Base-by-base conservation (phyloP, 1,284 basidiomycete species). In the Hemileia vastatrix region DNA sequence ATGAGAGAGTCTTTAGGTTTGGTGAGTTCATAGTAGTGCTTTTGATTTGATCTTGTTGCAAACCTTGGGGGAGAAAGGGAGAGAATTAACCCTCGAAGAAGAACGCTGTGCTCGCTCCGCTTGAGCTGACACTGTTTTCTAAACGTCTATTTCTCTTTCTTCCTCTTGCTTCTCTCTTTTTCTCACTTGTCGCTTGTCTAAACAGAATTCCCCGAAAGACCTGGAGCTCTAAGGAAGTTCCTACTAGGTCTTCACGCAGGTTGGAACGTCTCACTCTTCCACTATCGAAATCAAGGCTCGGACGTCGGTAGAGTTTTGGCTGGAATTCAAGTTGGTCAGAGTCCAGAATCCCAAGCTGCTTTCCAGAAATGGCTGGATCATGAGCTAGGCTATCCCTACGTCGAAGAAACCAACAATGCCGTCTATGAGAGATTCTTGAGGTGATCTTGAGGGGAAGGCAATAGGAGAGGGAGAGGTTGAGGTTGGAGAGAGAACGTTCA, bases 181-280 rank as follows among this genome's bases (percentile, higher is more conserved):
- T 53, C 24, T 36, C 21, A 6, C 45, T 45, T 49, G 33, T 52
- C 71, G 9, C 57, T 54, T 11, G 13, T 18, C n/a, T 11, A 33
- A 47, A 4, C 72, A 93, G 93, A 94, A 74, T 98, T 98, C 76
- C 94, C 94, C 1, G 94, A 98, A 77, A 80, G 94, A 60, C 94
- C 91, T 3, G 87, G 86, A 2, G 94, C 94, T 1, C 79, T 98
- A 63, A 83, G 88, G 51, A 88, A 88, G 70, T 98, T 98, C 80
- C 79, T 96, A 66, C 79, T 84, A 23, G 87, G 86, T 2, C 76
- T 98, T 57, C 86, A 87, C 55, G 80, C 83, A 31, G 86, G 85
- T 13, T 97, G 93, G 91, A 97, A 95, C 77, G 90, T 98, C 57
- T 88, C 90, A 0, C 77, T 98, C 65, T 98, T 97, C 80, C 95